These are phyloP conservation scores for Metrosideros polymorpha DNA, from an alignment of 441 rosid species.

Conservation along the genomic window DNA sequence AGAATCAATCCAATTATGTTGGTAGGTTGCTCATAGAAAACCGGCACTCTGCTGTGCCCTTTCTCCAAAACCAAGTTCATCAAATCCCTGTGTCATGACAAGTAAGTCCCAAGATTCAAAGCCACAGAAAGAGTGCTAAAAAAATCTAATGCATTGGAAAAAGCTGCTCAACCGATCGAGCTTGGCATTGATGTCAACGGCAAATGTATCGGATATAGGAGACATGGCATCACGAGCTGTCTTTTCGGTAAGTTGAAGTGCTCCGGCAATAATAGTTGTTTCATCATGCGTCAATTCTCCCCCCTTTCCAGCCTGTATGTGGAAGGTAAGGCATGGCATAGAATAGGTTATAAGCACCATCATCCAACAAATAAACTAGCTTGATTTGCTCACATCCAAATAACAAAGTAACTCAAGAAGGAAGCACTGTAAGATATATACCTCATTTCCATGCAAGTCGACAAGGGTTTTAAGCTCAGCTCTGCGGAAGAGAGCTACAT, in stretches of 20 bases:
- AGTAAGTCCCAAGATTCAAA: slow-evolving; percentile 1
- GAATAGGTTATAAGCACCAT: not conserved
- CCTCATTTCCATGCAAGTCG: slow-evolving; percentile 15
- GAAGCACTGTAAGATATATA: not conserved
- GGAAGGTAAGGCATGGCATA: not conserved
- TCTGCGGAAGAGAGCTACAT: slow-evolving; percentile 18
- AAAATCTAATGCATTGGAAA: not conserved
- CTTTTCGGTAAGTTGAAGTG: slow-evolving; percentile 80
- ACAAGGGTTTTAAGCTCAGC: slow-evolving; percentile 19
- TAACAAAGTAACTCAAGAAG: not conserved
- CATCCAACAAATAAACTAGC: not conserved
- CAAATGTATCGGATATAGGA: slow-evolving; percentile 68
- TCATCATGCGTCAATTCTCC: slow-evolving; percentile 88
- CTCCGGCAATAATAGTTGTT: slow-evolving; percentile 88
- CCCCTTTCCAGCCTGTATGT: slow-evolving; percentile 83
- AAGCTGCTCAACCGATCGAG: slow-evolving; percentile 43
- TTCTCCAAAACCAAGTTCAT: slow-evolving; percentile 74
- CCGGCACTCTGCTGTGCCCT: slow-evolving; percentile 95
- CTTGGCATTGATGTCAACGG: slow-evolving; percentile 59
- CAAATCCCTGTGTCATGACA: slow-evolving; percentile 39
- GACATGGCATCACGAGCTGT: slow-evolving; percentile 84
- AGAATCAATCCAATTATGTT: slow-evolving; percentile 82
- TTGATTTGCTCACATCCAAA: not conserved
- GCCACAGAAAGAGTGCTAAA: not conserved
- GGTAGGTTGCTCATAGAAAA: slow-evolving; percentile 62